Evolutionary conservation across 1,284 basidiomycete genomes (phyloP), one percentile per base, ranked within the genome.

Genomic region (Puccinia novopanici): DNA sequence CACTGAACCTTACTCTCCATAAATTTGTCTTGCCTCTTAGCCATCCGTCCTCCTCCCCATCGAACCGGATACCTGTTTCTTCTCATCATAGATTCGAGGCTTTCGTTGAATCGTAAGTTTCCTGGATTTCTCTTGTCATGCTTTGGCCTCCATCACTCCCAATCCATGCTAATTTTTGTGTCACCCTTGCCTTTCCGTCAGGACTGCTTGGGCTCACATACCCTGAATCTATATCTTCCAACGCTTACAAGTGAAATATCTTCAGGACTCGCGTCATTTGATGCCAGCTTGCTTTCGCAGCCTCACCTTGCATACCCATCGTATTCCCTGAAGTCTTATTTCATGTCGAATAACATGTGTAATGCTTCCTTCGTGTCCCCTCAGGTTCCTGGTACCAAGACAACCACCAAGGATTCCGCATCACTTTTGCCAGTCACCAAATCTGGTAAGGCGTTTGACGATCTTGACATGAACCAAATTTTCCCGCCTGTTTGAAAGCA

Each of bases 381-480:
- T 17, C 63, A 67, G 42, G 24, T 27, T 4, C 42, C 63, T 45
- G 63, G 2, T 37, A 6, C 15, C n/a, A 72, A 72, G 30, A 54
- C 37, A 24, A 54, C 30, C 15, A 37, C 24, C 37, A 22, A 27
- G 8, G 30, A 52, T 22, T 72, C 70, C 4, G 45, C 17, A 40
- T 22, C 12, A 8, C 48, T 22, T 54, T 42, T 24, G 19, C 27
- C 70, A 54, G 50, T 72, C 10, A 5, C 12, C 70, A 72, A 57
- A 42, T 42, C 50, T 0, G 17, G 37, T 6, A 72, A 57, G n/a
- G 70, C 48, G 54, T 57, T 48, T 37, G 9, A 22, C 70, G 50
- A 27, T 19, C 27, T 52, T 40, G 48, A 54, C 50, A 54, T 72
- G 70, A 42, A 72, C 70, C 34, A 54, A 27, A 55, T 75, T n/a